Base-by-base conservation (phyloP, 805 yeast species). In the Teunomyces barrocoloradensis region DNA sequence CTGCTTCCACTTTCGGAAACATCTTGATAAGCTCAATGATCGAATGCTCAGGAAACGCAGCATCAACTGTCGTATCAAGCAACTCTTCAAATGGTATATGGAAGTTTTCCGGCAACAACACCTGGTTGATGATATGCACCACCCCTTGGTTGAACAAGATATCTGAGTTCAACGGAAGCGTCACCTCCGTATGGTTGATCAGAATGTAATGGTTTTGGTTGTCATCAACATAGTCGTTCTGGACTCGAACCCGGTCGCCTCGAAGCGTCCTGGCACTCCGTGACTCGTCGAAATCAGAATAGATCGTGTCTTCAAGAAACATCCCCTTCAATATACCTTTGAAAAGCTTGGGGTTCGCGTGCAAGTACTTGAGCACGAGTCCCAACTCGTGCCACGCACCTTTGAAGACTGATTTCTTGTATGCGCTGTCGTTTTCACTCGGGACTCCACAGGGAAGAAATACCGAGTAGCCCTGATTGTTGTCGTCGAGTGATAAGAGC, bases 71-170 rank as follows among this genome's bases (percentile, higher is more conserved):
- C 0, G 87, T 73, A 20, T 55, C 53, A 6, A 89, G 66, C 44
- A 91, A 71, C 46, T 89, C 85, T 3, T 50, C 41, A 9, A 85
- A 63, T 0, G 82, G 58, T 2, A 91, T 77, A 5, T 72, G 61
- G 27, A 91, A 62, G 20, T 68, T 63, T 0, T 67, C 61, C 0
- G 97, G 96, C 12, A 87, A 66, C 3, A 79, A 53, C 1, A 87
- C 70, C 4, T 74, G 63, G 32, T 75, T 68, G 10, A 87, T 69
- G 1, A 91, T 82, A 60, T 89, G 96, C 1, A 87, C 80, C 0
- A 91, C 96, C 1, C 98, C 98, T 61, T 87, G 85, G 52, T 80
- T 82, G 61, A 87, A 91, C 11, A 91, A 59, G 5, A 88, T 77
- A 60, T 91, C 97, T 1, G 80, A 65, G 49, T 79, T 75, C 44